Percentiles rank a stretch among this genome's conserved stretches.
Conservation (phyloP, 2,329 filamentous ascomycete genomes). For the Xylariaceae sp. region DNA sequence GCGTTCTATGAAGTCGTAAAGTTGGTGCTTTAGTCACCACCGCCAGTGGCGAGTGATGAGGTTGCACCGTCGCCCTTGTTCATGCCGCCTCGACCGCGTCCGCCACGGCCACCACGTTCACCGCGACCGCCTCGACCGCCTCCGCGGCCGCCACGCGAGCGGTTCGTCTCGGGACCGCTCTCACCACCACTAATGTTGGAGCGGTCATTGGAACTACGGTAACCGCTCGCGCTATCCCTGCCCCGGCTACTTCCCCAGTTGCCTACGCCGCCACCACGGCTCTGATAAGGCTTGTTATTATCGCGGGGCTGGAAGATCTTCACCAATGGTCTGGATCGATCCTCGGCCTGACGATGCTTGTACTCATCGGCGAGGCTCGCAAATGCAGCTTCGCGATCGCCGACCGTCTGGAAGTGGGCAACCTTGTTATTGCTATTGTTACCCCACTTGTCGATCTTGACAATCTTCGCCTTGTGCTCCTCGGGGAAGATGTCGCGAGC, state of each 20-base stretch:
- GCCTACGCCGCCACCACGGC: conserved; percentile 57
- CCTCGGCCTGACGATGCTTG: conserved; percentile 66
- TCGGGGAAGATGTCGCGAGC: conserved; percentile 76
- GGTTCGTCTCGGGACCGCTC: conserved; percentile 57
- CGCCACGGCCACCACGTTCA: conserved; percentile 52
- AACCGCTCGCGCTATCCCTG: conserved; percentile 63
- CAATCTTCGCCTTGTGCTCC: conserved; percentile 76
- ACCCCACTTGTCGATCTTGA: conserved; percentile 72
- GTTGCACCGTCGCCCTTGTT: conserved; percentile 54
- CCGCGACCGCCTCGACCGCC: conserved; percentile 55
- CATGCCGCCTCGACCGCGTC: conserved; percentile 37
- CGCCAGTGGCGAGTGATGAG: conserved; percentile 48
- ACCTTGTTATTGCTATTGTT: conserved; percentile 67
- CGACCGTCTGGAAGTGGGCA: conserved; percentile 72
- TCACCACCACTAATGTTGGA: conserved; percentile 59
- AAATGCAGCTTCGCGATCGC: conserved; percentile 77
- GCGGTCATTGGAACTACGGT: conserved; percentile 78
- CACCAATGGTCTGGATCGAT: conserved; percentile 73
- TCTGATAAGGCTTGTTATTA: conserved; percentile 48
- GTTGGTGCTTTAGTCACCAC: conserved; percentile 39
- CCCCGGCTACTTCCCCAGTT: conserved; percentile 63
- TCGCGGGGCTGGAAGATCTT: conserved; percentile 74
- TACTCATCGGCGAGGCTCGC: conserved; percentile 68
- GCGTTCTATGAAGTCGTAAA: conserved; percentile 6
- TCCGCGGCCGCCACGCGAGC: conserved; percentile 50